These are phyloP conservation scores for Phanerochaete sordida DNA, from an alignment of 768 basidiomycete genomes.

Conservation along the genomic window DNA sequence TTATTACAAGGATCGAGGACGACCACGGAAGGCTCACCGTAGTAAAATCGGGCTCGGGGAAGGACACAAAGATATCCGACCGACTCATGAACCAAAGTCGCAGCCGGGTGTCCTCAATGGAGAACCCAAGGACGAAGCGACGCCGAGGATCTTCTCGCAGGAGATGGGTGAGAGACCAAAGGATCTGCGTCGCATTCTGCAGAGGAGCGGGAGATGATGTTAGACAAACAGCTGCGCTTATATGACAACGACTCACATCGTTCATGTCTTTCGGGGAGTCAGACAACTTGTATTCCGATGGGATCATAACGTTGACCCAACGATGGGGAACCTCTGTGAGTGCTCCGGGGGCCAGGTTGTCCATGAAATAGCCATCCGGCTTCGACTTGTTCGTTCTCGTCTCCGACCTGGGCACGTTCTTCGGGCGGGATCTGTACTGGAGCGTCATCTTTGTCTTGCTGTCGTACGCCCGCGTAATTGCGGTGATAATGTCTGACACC, in stretches of 20 bases:
- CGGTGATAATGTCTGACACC: not conserved
- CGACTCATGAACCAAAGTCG: slow-evolving; percentile 28
- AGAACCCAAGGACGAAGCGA: slow-evolving; percentile 27
- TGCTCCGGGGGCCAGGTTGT: not conserved
- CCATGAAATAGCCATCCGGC: not conserved
- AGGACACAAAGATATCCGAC: slow-evolving; percentile 16
- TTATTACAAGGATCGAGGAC: too few species aligned
- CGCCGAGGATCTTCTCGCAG: slow-evolving; percentile 26
- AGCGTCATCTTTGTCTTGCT: not conserved
- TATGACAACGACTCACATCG: not conserved
- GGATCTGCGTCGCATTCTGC: slow-evolving; percentile 13
- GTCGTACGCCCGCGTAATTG: not conserved
- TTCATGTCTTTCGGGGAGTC: not conserved
- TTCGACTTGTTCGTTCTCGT: not conserved
- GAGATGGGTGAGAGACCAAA: slow-evolving; percentile 25
- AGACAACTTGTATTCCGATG: not conserved
- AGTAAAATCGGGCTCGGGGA: slow-evolving; percentile 18
- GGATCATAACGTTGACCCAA: not conserved
- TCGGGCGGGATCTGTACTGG: not conserved
- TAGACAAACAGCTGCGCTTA: not conserved
- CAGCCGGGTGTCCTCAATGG: slow-evolving; percentile 21
- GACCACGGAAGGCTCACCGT: not conserved
- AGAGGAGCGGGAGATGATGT: not conserved
- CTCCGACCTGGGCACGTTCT: not conserved
- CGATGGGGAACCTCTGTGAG: not conserved